These are phyloP conservation scores for Schoenoplectus tabernaemontani DNA, from an alignment of 202 grass and related monocot genomes.

Conservation along the genomic window DNA sequence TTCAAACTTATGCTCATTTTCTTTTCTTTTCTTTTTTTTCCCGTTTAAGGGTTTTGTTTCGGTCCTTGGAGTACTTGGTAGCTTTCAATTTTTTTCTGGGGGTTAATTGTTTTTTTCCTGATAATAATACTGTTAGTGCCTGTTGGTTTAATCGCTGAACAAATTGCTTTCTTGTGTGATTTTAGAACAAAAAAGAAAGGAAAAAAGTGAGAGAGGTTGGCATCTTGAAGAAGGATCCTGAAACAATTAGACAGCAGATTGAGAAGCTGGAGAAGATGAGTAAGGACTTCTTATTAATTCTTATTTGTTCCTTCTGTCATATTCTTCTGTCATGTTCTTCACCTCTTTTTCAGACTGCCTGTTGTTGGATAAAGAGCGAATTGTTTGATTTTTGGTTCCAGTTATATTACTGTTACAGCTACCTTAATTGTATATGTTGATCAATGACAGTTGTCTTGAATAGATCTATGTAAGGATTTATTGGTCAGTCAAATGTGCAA, in stretches of 20 bases:
- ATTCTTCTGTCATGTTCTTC: too few species aligned
- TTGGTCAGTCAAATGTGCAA: not conserved
- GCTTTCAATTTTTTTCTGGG: too few species aligned
- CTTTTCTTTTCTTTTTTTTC: too few species aligned
- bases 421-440: not conserved
- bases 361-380: not conserved
- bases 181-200: slow-evolving; percentile 95
- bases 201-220: slow-evolving; percentile 98
- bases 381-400: not conserved
- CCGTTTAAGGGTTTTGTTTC: slow-evolving; percentile 28
- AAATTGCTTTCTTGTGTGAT: slow-evolving; percentile 2
- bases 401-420: not conserved
- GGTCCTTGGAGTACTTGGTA: too few species aligned
- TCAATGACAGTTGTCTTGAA: too few species aligned
- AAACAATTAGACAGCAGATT: slow-evolving; percentile 76
- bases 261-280: slow-evolving; percentile 97
- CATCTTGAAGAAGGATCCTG: slow-evolving; percentile 92
- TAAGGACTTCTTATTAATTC: slow-evolving; percentile 41
- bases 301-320: slow-evolving; percentile 13
- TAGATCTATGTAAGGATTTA: too few species aligned
- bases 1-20: not conserved
- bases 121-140: not conserved
- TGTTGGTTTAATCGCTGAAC: not conserved
- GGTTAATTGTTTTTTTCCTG: not conserved
- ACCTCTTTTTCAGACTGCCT: not conserved